A percentile compares a stretch with the other conserved stretches of the same genome.
phyloP scores from a whole-genome alignment of 2,329 filamentous ascomycete genomes.

The Teratosphaeria zuluensis region DNA sequence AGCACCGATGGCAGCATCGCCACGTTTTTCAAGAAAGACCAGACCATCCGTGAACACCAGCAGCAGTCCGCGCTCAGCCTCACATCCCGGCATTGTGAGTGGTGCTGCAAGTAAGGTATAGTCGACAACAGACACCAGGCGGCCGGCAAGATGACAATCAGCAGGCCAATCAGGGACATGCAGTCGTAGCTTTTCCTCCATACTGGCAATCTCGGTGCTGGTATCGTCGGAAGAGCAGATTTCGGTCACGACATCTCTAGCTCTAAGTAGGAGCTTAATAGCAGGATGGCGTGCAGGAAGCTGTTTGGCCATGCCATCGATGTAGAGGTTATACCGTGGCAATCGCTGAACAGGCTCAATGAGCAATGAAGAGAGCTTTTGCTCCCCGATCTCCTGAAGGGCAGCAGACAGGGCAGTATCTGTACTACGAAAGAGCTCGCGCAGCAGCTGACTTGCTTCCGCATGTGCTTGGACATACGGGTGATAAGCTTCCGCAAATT shows the following conservation, averaged over 20 bases:
- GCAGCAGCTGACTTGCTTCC: constrained; percentile 72
- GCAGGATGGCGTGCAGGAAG: constrained; percentile 80
- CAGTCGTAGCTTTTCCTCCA: constrained; percentile 54
- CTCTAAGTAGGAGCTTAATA: constrained; percentile 71
- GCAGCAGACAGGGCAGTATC: constrained; percentile 74
- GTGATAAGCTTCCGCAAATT: constrained; percentile 82
- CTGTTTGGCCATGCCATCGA: constrained; percentile 85
- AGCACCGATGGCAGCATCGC: constrained; percentile 43
- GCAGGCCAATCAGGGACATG: constrained; percentile 21
- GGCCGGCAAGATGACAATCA: constrained; percentile 54
- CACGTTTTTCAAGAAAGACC: constrained; percentile 61
- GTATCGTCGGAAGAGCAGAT: constrained; percentile 88
- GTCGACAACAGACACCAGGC: constrained; percentile 73
- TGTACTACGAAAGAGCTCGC: constrained; percentile 62
- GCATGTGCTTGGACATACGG: constrained; percentile 89
- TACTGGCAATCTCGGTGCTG: constrained; percentile 58
- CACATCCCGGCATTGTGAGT: constrained; percentile 39
- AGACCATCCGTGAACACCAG: constrained; percentile 77
- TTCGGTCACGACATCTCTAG: constrained; percentile 85
- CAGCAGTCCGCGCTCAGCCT: constrained; percentile 50
- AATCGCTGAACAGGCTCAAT: constrained; percentile 95
- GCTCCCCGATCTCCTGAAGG: constrained; percentile 77
- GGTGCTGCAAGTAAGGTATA: constrained; percentile 68
- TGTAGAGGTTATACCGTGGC: constrained; percentile 88
- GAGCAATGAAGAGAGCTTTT: constrained; percentile 77